Evolutionary conservation across 768 basidiomycete species (phyloP).

Genomic region (Hericium rajendrae): DNA sequence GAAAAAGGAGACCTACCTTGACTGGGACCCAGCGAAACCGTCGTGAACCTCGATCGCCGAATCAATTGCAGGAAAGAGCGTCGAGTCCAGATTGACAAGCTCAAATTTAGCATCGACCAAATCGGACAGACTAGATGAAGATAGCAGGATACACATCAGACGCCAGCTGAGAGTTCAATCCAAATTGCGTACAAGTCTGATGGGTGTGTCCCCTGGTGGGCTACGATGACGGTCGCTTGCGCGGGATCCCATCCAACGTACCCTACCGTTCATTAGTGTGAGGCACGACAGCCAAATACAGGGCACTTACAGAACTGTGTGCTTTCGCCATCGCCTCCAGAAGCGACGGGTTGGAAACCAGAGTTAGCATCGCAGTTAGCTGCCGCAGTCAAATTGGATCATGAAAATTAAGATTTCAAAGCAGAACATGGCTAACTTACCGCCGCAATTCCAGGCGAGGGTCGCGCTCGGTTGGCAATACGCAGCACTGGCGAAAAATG

Average conservation of each 20-base stretch:
- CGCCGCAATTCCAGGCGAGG: constrained; percentile 44
- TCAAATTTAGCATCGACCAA: constrained; percentile 38
- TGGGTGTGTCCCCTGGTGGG: constrained; percentile 52
- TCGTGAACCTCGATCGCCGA: constrained; percentile 34
- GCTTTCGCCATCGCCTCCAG: constrained; percentile 30
- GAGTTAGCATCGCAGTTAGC: constrained; percentile 32
- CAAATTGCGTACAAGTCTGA: constrained; percentile 32
- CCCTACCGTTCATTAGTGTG: neutral
- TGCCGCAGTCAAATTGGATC: constrained; percentile 8
- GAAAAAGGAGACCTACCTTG: constrained; percentile 18
- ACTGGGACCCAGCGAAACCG: constrained; percentile 43
- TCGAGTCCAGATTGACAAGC: constrained; percentile 25
- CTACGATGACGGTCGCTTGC: constrained; percentile 41
- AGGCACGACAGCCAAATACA: neutral
- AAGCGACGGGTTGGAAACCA: constrained; percentile 30
- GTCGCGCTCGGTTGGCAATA: constrained; percentile 37
- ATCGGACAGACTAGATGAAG: constrained; percentile 28
- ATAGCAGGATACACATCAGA: neutral
- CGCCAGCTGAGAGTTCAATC: neutral
- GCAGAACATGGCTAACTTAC: constrained; percentile 18
- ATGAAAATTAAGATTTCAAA: neutral
- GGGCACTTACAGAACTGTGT: constrained; percentile 27
- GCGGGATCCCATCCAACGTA: constrained; percentile 43
- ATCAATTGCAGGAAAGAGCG: constrained; percentile 45
- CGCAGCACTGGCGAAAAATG: constrained; percentile 38